These are phyloP conservation scores for Cladosporium colombiae DNA, from an alignment of 2,329 filamentous ascomycete species.

Conservation along the genomic window DNA sequence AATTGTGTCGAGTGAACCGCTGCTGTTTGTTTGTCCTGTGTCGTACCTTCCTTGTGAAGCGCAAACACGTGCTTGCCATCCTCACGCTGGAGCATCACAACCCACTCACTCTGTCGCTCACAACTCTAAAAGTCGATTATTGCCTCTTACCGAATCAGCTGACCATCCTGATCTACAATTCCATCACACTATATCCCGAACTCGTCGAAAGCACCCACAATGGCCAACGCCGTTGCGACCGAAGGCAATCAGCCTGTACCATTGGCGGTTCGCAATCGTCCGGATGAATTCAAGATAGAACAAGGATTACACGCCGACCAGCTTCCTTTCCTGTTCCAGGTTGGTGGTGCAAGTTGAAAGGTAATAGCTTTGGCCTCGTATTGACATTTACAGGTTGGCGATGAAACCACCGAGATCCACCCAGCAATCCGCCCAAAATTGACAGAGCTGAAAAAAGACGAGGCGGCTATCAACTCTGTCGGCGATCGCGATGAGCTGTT, in stretches of 20 bases:
- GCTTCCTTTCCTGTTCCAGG: slow-evolving; percentile 51
- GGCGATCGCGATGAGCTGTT: slow-evolving; percentile 46
- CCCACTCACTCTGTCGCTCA: not conserved
- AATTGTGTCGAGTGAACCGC: not conserved
- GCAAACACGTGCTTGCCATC: not conserved
- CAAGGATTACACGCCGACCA: slow-evolving; percentile 52
- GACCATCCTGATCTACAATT: not conserved
- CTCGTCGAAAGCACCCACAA: not conserved
- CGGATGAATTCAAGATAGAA: slow-evolving; percentile 58
- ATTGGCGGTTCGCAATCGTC: slow-evolving; percentile 22
- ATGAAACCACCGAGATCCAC: slow-evolving; percentile 36
- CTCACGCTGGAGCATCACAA: not conserved
- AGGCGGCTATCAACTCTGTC: slow-evolving; percentile 44
- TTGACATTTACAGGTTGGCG: slow-evolving; percentile 33
- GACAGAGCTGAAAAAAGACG: slow-evolving; percentile 42
- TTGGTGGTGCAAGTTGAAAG: not conserved
- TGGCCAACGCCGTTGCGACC: not conserved
- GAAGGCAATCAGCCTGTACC: not conserved
- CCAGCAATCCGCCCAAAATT: slow-evolving; percentile 35
- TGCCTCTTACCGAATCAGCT: not conserved
- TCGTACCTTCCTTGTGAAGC: not conserved
- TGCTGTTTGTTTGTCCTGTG: not conserved
- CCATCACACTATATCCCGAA: not conserved
- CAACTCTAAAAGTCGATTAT: not conserved
- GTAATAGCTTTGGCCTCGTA: not conserved